Base-by-base conservation (phyloP, 768 basidiomycete genomes). In the Leccinellum luteum region DNA sequence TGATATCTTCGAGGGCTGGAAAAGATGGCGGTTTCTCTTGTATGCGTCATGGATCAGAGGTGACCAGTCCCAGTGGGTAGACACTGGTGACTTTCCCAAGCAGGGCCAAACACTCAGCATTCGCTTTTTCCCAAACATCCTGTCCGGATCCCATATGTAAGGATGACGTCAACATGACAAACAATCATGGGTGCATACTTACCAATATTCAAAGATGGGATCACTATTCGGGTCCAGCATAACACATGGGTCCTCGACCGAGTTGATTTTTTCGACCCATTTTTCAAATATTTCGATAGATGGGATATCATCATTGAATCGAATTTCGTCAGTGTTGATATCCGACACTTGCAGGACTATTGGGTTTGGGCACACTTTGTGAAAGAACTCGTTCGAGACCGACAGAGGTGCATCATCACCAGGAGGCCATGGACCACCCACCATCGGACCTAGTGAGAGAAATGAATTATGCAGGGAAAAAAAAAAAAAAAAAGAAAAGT, bases 291-390 rank as follows among this genome's bases (percentile, higher is more conserved):
- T 55, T 6, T 64, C 57, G 6, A 61, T 51, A 4, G 73, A 73
- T 6, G 74, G 58, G 4, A 72, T 51, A n/a, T 54, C 25, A 6
- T 63, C 55, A 10, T 60, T 59, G n/a, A 68, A 68, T 30, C 72
- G 62, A 63, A 71, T 61, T 19, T 63, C 52, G 9, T 76, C 64
- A 48, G 60, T 67, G 30, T 69, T 71, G 52, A 76, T 48, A 15
- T 68, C 60, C 1, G 64, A 54, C 15, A 68, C 69, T 25, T 67
- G 59, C 21, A 82, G 25, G 23, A 75, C 15, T 0, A 71, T 74
- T 15, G 72, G 69, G 5, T 72, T 60, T 4, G 73, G 76, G 64
- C 80, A 81, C 3, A 78, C 73, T 58, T 72, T 61, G n/a, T 73
- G 65, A 59, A 72, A 82, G 61, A 74, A 78, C 5, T 69, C 68